These are phyloP conservation scores for Ophiostoma ulmi DNA, from an alignment of 2,329 filamentous ascomycete genomes.

Conservation along the genomic window DNA sequence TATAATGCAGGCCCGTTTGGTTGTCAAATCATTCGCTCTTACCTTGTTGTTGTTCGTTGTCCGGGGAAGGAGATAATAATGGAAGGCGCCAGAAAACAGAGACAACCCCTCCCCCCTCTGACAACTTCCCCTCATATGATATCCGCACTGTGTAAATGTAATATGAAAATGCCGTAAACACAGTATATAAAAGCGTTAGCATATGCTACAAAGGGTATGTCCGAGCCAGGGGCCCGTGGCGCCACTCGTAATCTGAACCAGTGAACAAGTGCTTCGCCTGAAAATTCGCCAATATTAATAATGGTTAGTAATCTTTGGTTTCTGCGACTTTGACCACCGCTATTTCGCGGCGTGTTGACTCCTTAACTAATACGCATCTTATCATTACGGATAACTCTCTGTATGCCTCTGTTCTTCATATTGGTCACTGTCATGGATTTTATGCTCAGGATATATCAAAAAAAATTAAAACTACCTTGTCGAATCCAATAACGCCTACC, in stretches of 20 bases:
- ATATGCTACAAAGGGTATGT: neutral
- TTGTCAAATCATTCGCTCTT: constrained; percentile 14
- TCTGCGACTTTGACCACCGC: constrained; percentile 1
- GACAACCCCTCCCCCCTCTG: constrained; percentile 25
- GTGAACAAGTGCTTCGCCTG: too few species aligned
- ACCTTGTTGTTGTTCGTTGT: constrained; percentile 24
- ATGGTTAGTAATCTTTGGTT: neutral
- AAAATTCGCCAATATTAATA: neutral
- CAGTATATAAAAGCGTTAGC: neutral
- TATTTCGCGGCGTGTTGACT: neutral
- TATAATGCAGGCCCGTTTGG: neutral
- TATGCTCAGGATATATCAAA: neutral
- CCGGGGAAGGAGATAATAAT: constrained; percentile 22
- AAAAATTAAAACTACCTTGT: neutral
- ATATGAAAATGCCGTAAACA: neutral
- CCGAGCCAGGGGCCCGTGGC: too few species aligned
- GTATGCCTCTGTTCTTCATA: neutral
- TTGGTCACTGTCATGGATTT: neutral
- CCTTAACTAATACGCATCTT: neutral
- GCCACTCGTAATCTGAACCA: too few species aligned
- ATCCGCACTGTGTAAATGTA: neutral
- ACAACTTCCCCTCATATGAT: neutral
- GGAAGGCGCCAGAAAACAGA: constrained; percentile 16
- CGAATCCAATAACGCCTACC: constrained; percentile 2
- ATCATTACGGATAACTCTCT: neutral